A percentile compares a stretch with the other conserved stretches of the same genome.
phyloP scores from a whole-genome alignment of 2,329 filamentous ascomycete species.

The Torrubiella hemipterigena region DNA sequence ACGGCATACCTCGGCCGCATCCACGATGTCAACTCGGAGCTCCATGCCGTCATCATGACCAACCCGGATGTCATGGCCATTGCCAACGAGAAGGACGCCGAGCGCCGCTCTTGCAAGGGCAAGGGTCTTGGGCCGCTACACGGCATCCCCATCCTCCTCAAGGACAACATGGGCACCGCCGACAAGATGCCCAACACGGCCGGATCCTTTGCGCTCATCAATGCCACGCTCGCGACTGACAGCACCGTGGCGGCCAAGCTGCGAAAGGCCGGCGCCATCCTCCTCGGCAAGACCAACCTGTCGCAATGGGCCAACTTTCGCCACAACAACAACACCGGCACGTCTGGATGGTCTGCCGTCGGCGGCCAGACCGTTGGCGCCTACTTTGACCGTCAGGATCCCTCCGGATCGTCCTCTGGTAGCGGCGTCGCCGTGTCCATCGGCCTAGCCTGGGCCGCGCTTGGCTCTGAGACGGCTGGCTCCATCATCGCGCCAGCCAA shows the following conservation, averaged over 20 bases:
- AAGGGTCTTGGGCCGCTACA: conserved; percentile 35
- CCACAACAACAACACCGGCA: conserved; percentile 40
- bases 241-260: conserved; percentile 48
- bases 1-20: conserved; percentile 17
- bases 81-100: conserved; percentile 20
- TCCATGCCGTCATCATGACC: conserved; percentile 21
- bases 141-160: conserved; percentile 53
- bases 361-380: conserved; percentile 51
- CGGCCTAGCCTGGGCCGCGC: conserved; percentile 37
- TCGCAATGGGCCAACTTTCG: conserved; percentile 55
- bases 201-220: conserved; percentile 51
- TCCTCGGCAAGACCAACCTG: conserved; percentile 55
- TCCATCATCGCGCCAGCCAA: conserved; percentile 46
- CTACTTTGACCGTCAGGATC: conserved; percentile 50
- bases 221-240: conserved; percentile 43
- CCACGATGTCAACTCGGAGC: conserved; percentile 11
- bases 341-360: conserved; percentile 55
- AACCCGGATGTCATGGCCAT: conserved; percentile 26
- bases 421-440: conserved; percentile 49
- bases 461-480: conserved; percentile 45
- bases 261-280: conserved; percentile 46
- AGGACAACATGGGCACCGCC: conserved; percentile 53
- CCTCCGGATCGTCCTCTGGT: conserved; percentile 48
- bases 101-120: conserved; percentile 9
- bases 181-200: conserved; percentile 52